Evolutionary conservation across 2,329 filamentous ascomycete species (phyloP).

Genomic region (Paraphaeosphaeria minitans): DNA sequence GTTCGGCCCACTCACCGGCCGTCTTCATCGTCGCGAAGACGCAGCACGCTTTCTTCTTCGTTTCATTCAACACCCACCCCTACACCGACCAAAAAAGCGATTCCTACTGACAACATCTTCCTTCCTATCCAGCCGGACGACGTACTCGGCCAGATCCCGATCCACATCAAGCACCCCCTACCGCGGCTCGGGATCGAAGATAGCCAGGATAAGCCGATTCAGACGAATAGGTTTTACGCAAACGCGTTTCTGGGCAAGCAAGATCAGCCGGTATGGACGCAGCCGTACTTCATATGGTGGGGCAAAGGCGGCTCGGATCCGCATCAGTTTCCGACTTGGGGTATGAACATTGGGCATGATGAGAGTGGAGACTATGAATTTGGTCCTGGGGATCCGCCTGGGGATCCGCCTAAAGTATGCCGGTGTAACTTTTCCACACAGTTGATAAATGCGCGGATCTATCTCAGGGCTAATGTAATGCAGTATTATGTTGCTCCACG

Average conservation of each 20-base stretch:
- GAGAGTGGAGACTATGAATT: slow-evolving; percentile 70
- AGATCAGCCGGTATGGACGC: slow-evolving; percentile 70
- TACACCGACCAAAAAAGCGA: slow-evolving; percentile 9
- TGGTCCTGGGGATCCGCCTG: slow-evolving; percentile 56
- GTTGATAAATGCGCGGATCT: neutral
- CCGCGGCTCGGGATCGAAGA: slow-evolving; percentile 47
- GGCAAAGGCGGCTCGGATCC: slow-evolving; percentile 54
- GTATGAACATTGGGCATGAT: slow-evolving; percentile 77
- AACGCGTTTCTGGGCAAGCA: slow-evolving; percentile 81
- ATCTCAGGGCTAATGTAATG: slow-evolving; percentile 27
- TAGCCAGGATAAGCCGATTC: slow-evolving; percentile 54
- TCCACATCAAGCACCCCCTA: slow-evolving; percentile 49
- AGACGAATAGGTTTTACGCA: slow-evolving; percentile 73
- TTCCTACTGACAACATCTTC: slow-evolving; percentile 46
- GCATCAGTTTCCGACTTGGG: slow-evolving; percentile 64
- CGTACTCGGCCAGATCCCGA: slow-evolving; percentile 49
- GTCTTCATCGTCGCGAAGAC: slow-evolving; percentile 1
- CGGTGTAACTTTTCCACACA: neutral
- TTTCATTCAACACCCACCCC: neutral
- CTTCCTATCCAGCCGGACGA: slow-evolving; percentile 47
- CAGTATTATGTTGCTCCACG: slow-evolving; percentile 80
- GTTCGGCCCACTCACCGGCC: neutral
- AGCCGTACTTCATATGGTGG: slow-evolving; percentile 61
- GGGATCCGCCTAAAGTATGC: slow-evolving; percentile 36
- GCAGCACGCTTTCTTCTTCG: neutral